Evolutionary conservation across 2,329 filamentous ascomycete genomes (phyloP).

Genomic region (Pseudocercospora cruenta): DNA sequence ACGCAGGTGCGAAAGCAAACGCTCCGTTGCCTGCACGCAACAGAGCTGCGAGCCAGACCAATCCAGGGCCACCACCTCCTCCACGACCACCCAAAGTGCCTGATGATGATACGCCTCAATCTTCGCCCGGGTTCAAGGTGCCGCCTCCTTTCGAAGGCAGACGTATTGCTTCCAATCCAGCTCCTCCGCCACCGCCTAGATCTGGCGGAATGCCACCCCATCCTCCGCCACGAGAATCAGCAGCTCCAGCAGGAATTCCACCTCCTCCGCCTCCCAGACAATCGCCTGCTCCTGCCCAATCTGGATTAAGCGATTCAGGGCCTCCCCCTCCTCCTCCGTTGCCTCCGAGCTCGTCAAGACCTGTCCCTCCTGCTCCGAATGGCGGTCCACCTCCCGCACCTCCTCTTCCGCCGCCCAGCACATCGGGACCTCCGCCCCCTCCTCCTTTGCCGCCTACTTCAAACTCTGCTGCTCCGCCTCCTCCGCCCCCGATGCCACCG

Average conservation of each 20-base stretch:
- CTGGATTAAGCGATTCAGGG: slow-evolving; percentile 41
- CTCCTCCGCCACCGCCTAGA: slow-evolving; percentile 55
- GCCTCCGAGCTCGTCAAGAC: slow-evolving; percentile 35
- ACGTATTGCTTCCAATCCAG: slow-evolving; percentile 62
- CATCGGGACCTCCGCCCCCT: slow-evolving; percentile 45
- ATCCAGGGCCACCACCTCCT: slow-evolving; percentile 51
- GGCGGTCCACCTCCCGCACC: slow-evolving; percentile 47
- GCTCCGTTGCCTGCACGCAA: slow-evolving; percentile 61
- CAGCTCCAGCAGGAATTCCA: slow-evolving; percentile 38
- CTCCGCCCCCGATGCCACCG: slow-evolving; percentile 46
- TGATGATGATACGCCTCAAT: slow-evolving; percentile 55
- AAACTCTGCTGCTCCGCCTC: slow-evolving; percentile 46
- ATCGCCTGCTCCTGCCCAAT: slow-evolving; percentile 55
- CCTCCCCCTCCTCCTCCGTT: slow-evolving; percentile 41
- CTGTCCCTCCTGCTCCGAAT: slow-evolving; percentile 35
- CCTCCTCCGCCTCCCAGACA: slow-evolving; percentile 61
- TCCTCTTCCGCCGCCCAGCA: slow-evolving; percentile 46
- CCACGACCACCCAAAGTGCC: slow-evolving; percentile 53
- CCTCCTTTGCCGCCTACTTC: slow-evolving; percentile 45
- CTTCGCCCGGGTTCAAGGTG: slow-evolving; percentile 65
- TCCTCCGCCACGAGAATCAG: slow-evolving; percentile 48
- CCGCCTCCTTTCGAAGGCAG: slow-evolving; percentile 78
- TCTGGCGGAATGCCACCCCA: slow-evolving; percentile 53
- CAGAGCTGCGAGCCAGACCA: slow-evolving; percentile 36
- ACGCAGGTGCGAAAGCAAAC: slow-evolving; percentile 71